phyloP scores from a whole-genome alignment of 129 eudicot species.

The Flaveria linearis region DNA sequence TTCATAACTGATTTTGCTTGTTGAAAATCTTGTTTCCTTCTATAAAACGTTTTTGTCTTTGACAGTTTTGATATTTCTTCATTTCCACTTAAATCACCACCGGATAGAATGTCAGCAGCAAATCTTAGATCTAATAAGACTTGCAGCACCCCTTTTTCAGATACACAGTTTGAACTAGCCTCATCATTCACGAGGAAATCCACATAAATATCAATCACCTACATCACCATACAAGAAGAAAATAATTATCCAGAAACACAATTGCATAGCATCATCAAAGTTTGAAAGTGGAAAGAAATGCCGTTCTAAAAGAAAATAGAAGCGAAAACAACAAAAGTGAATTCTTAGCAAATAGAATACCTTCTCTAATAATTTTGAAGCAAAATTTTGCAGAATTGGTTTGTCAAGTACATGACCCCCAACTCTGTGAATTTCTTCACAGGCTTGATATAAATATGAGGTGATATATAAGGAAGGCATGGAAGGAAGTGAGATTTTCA shows the following conservation, averaged over 20 bases:
- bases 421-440: slow-evolving; percentile 89
- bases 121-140: slow-evolving; percentile 82
- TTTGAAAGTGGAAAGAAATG: no score
- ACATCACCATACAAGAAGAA: slow-evolving; percentile 22
- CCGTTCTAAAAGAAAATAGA: no score
- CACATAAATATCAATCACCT: slow-evolving; percentile 71
- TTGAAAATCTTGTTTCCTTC: slow-evolving; percentile 68
- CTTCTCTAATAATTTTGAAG: slow-evolving; percentile 76
- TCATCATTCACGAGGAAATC: slow-evolving; percentile 57
- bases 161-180: slow-evolving; percentile 47
- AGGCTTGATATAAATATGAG: slow-evolving; percentile 76
- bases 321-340: neutral
- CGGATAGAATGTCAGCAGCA: slow-evolving; percentile 75
- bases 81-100: slow-evolving; percentile 59
- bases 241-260: slow-evolving; percentile 12
- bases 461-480: slow-evolving; percentile 83
- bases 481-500: slow-evolving; percentile 89
- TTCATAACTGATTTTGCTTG: slow-evolving; percentile 51
- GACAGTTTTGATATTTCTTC: slow-evolving; percentile 46
- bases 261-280: neutral
- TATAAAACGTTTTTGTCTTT: slow-evolving; percentile 50
- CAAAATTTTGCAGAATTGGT: slow-evolving; percentile 72
- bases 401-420: slow-evolving; percentile 96
- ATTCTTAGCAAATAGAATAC: slow-evolving; percentile 33
- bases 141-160: slow-evolving; percentile 91